Evolutionary conservation across 495 filamentous ascomycete species (phyloP), one percentile per base, ranked within the genome.

Genomic region (Penicillium egyptiacum): DNA sequence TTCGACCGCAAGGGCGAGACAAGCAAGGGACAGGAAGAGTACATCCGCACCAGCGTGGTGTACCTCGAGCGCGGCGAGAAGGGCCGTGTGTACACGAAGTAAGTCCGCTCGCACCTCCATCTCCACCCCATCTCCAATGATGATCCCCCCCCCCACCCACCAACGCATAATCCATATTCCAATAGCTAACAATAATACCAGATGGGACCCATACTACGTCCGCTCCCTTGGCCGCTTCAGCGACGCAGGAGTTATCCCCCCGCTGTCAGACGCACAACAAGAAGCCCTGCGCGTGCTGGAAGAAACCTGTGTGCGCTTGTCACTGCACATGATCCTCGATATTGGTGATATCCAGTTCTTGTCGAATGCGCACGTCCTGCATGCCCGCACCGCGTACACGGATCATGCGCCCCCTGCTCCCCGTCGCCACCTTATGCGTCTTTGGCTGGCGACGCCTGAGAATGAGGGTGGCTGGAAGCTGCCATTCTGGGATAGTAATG

Each of bases 1-100:
- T 94, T 96, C 66, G 92, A 96, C 69, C 89, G 91, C 58, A 96
- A 96, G 73, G 92, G 92, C 42, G 92, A 96, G 75, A 84, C 81
- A 2, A 85, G 81, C 33, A 75, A 79, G 37, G 90, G 88, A 26
- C 77, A 96, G 71, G 84, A 92, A 37, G 84, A 86, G 50, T 96
- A 83, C 65, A 88, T 93, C 67, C 79, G 81, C 30, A 84, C 84
- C 22, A 81, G 82, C 25, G 84, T 96, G 3, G 79, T 96, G 39
- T 95, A 90, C 68, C 75, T 92, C 2, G 91, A 86, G 67, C 71
- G 71, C 11, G 78, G 78, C 22, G 73, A 76, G 14, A 73, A 81
- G 45, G 72, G 59, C 33, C 74, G 80, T 17, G 76, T 85, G 9
- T 85, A 84, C 60, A 77, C 75, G 28, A 86, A 85, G 78, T 79